Evolutionary conservation across 371 early-diverging fungal genomes (phyloP).

Genomic region (Sporodiniella umbellata): DNA sequence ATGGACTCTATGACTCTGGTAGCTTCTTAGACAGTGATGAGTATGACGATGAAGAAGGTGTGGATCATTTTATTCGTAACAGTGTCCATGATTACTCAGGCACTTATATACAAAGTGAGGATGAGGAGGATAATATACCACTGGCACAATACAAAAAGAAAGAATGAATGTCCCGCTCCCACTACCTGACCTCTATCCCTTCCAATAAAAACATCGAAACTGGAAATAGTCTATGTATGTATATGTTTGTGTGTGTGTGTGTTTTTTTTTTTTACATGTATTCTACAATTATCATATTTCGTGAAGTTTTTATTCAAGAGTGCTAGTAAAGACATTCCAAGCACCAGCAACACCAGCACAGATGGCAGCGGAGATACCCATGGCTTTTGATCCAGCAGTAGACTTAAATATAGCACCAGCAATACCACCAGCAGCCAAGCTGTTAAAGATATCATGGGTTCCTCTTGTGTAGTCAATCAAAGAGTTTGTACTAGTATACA

Average conservation of each 20-base stretch:
- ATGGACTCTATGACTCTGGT: constrained; percentile 37
- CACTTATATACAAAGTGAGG: constrained; percentile 10
- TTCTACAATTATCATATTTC: too few relatives aligned
- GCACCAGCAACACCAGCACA: constrained; percentile 57
- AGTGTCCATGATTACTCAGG: constrained; percentile 26
- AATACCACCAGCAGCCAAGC: constrained; percentile 70
- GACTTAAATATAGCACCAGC: constrained; percentile 80
- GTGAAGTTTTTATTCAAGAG: neutral
- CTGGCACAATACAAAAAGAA: constrained; percentile 9
- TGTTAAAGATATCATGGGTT: constrained; percentile 62
- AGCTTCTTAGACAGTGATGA: constrained; percentile 34
- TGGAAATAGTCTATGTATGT: too few relatives aligned
- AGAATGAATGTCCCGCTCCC: too few relatives aligned
- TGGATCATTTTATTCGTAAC: constrained; percentile 20
- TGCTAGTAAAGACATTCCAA: constrained; percentile 36
- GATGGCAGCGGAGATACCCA: constrained; percentile 55
- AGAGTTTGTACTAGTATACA: constrained; percentile 76
- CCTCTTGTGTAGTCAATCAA: constrained; percentile 64
- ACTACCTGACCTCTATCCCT: too few relatives aligned
- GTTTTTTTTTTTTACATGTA: too few relatives aligned
- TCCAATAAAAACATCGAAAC: too few relatives aligned
- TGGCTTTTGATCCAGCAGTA: constrained; percentile 47
- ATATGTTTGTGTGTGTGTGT: too few relatives aligned
- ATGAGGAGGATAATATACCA: constrained; percentile 19
- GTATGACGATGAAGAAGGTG: constrained; percentile 31